Conservation (phyloP, 495 filamentous ascomycete species). For the Geopyxis carbonaria region DNA sequence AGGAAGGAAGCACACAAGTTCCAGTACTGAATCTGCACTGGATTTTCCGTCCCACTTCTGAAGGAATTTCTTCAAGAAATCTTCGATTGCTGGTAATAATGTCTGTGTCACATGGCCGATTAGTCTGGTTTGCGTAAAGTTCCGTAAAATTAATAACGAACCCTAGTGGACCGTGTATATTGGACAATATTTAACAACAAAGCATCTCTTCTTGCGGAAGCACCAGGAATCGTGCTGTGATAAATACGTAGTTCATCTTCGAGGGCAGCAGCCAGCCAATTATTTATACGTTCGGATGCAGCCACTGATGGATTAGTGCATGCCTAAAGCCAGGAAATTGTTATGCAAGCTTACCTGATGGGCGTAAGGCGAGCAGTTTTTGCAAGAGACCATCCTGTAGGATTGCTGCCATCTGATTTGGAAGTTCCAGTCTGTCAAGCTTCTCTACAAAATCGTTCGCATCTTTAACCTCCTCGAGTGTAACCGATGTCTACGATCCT, state of each 20-base stretch:
- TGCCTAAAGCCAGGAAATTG: background rate
- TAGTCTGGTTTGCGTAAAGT: background rate
- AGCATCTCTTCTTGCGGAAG: conserved; percentile 10
- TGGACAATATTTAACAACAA: conserved; percentile 40
- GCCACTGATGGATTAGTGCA: conserved; percentile 6
- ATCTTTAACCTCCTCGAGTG: conserved; percentile 63
- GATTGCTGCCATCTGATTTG: conserved; percentile 62
- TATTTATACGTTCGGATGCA: conserved; percentile 40
- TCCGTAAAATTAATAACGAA: conserved; percentile 25
- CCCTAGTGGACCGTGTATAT: conserved; percentile 49
- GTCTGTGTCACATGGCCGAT: conserved; percentile 28
- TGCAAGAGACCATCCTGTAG: conserved; percentile 62
- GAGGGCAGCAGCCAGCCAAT: conserved; percentile 38
- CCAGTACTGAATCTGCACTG: conserved; percentile 43
- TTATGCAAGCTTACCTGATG: conserved; percentile 30
- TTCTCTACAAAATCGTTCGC: conserved; percentile 55
- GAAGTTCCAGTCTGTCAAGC: conserved; percentile 62
- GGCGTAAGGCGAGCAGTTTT: conserved; percentile 50
- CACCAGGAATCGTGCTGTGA: conserved; percentile 1
- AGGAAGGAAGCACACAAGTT: conserved; percentile 46
- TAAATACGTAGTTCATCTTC: conserved; percentile 9
- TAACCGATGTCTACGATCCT: conserved; percentile 37
- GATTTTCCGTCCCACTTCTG: conserved; percentile 49
- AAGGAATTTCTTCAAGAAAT: conserved; percentile 47
- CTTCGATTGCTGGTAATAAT: conserved; percentile 41